phyloP scores from a whole-genome alignment of 768 basidiomycete genomes.

The Cystoderma amianthinum region DNA sequence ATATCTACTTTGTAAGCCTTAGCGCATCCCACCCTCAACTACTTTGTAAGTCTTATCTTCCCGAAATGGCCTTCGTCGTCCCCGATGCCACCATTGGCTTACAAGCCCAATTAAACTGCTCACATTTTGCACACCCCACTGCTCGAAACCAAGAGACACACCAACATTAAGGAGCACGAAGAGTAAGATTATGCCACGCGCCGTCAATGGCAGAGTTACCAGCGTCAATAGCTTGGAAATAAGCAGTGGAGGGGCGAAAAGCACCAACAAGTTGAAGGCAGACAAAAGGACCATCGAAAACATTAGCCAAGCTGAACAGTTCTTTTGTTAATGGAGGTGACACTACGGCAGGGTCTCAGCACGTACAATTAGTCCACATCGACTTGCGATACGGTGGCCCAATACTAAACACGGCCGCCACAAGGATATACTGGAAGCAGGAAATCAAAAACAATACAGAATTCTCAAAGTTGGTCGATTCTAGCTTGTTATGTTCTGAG shows the following conservation, averaged over 20 bases:
- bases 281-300: slow-evolving; percentile 62
- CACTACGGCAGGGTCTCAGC: slow-evolving; percentile 1
- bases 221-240: slow-evolving; percentile 65
- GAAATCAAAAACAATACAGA: slow-evolving; percentile 88
- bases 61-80: slow-evolving; percentile 40
- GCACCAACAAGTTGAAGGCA: slow-evolving; percentile 67
- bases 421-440: slow-evolving; percentile 97
- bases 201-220: slow-evolving; percentile 64
- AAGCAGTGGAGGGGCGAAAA: slow-evolving; percentile 61
- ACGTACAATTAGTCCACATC: slow-evolving; percentile 90
- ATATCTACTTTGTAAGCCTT: neutral
- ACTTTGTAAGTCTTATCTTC: slow-evolving; percentile 81
- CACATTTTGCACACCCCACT: slow-evolving; percentile 57
- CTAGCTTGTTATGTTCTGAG: slow-evolving; percentile 57
- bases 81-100: slow-evolving; percentile 31
- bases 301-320: slow-evolving; percentile 71
- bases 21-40: slow-evolving; percentile 68
- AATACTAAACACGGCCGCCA: slow-evolving; percentile 96
- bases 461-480: slow-evolving; percentile 88
- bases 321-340: slow-evolving; percentile 4
- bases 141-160: slow-evolving; percentile 70
- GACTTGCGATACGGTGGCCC: slow-evolving; percentile 94
- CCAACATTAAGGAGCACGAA: slow-evolving; percentile 66
- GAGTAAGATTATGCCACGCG: slow-evolving; percentile 60
- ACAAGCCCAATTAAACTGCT: slow-evolving; percentile 46